phyloP scores from a whole-genome alignment of 2,329 filamentous ascomycete species.

The Colletotrichum liaoningense region DNA sequence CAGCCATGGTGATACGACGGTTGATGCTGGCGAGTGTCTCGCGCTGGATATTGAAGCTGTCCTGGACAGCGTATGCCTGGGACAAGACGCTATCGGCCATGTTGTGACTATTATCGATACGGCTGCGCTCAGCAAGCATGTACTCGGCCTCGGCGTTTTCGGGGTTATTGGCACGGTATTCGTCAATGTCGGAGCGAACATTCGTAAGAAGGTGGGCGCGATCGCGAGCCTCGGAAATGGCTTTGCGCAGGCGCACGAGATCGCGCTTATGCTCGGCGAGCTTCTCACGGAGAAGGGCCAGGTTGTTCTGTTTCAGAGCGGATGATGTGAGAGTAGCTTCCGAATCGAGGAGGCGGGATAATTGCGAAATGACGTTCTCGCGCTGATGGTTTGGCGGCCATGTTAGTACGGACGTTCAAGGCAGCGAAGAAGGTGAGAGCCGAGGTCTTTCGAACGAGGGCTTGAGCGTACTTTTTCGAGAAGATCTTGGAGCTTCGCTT shows the following conservation, averaged over 20 bases:
- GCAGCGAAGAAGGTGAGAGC: neutral
- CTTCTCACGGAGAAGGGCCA: slow-evolving; percentile 90
- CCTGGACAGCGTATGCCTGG: slow-evolving; percentile 96
- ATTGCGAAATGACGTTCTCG: slow-evolving; percentile 82
- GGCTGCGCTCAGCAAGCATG: slow-evolving; percentile 90
- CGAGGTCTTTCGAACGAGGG: neutral
- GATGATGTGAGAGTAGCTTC: slow-evolving; percentile 89
- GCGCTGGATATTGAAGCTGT: slow-evolving; percentile 87
- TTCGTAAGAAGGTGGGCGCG: slow-evolving; percentile 90
- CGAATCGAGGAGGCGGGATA: slow-evolving; percentile 90
- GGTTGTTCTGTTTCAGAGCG: slow-evolving; percentile 96
- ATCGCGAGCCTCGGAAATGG: slow-evolving; percentile 82
- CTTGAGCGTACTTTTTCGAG: slow-evolving; percentile 76
- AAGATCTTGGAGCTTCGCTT: slow-evolving; percentile 85
- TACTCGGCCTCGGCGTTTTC: slow-evolving; percentile 91
- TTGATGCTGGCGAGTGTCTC: slow-evolving; percentile 92
- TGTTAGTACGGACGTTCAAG: neutral
- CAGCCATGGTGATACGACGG: slow-evolving; percentile 87
- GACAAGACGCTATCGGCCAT: slow-evolving; percentile 91
- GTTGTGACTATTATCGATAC: slow-evolving; percentile 89
- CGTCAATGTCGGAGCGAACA: slow-evolving; percentile 91
- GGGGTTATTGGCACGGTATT: slow-evolving; percentile 86
- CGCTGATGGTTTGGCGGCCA: slow-evolving; percentile 74
- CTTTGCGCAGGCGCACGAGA: slow-evolving; percentile 77
- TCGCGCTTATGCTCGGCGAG: slow-evolving; percentile 88